Base-by-base conservation (phyloP, 2,329 filamentous ascomycete genomes). In the Hirsutella thompsonii region DNA sequence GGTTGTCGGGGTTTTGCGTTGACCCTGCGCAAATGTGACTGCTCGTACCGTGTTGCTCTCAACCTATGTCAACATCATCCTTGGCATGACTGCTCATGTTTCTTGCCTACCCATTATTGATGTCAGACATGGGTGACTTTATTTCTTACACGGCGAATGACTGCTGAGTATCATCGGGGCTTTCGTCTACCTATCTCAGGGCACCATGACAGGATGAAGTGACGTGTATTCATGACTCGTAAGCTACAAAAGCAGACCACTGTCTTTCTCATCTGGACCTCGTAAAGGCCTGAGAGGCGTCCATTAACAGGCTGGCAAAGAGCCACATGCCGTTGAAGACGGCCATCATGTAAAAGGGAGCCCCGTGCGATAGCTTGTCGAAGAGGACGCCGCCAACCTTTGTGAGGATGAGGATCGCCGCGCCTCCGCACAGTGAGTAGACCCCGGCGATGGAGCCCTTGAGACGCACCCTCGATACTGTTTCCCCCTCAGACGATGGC, bases 391-490 rank as follows among this genome's bases (percentile, higher is more conserved):
- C 92, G 11, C 92, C 92, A 4, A 92, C 60, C 62, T 98, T 98
- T 0, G 92, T 96, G 14, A 98, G 71, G 5, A 96, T 62, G 41
- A 98, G 60, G 40, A 98, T 98, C 0, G 89, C 92, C 1, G 79
- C 83, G 13, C 90, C 92, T 10, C 92, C 92, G 42, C 83, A 88
- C 47, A 94, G 76, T 40, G 85, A 93, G 61, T 98, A 98, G 1
- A 95, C 81, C 2, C 92, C 92, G 1, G 92, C 90, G 49, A 98
- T 92, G 13, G 86, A 90, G 11, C 92, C 92, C 64, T 96, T 96
- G 40, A 96, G 73, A 23, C 69, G 64, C 30, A 77, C 69, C 13
- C 74, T 62, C 8, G 71, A 71, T 14, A 62, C 55, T 1, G 58
- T 52, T 28, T 62, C 55, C 20, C 56, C 51, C 13, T 55, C 53